phyloP scores from a whole-genome alignment of 345 rosid species.

The Citrus cavaleriei region DNA sequence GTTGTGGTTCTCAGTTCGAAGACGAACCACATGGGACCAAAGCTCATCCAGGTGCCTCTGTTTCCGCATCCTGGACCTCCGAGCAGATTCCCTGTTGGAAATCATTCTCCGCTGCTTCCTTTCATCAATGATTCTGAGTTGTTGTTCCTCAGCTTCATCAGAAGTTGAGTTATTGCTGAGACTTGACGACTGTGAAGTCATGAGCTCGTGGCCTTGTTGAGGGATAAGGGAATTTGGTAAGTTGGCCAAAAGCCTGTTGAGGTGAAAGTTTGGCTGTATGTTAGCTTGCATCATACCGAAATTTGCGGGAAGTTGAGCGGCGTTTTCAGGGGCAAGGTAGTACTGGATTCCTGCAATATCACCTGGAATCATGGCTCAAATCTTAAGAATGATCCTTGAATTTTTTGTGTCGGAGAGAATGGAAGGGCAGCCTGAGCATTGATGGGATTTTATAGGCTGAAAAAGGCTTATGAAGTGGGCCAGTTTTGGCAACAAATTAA shows the following conservation, averaged over 20 bases:
- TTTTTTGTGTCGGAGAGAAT: slow-evolving; percentile 19
- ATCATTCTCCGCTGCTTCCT: slow-evolving; percentile 94
- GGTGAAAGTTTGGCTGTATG: slow-evolving; percentile 43
- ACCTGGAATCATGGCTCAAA: slow-evolving; percentile 43
- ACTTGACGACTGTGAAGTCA: slow-evolving; percentile 32
- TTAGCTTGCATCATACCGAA: slow-evolving; percentile 30
- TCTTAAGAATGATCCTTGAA: slow-evolving; percentile 3
- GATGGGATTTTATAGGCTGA: slow-evolving; percentile 49
- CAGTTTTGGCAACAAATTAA: slow-evolving; percentile 19
- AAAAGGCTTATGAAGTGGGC: slow-evolving; percentile 26
- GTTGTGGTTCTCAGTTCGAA: slow-evolving; percentile 61
- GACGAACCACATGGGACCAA: slow-evolving; percentile 79
- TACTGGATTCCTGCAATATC: slow-evolving; percentile 48
- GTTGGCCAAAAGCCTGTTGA: slow-evolving; percentile 36
- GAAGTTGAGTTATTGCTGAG: slow-evolving; percentile 78
- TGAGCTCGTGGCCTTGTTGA: slow-evolving; percentile 33
- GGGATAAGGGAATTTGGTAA: slow-evolving; percentile 30
- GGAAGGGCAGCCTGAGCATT: slow-evolving; percentile 26
- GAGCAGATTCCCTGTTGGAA: slow-evolving; percentile 93
- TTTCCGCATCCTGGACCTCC: slow-evolving; percentile 94
- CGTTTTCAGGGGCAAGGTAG: slow-evolving; percentile 39
- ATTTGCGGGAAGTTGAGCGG: slow-evolving; percentile 24
- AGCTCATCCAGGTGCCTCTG: slow-evolving; percentile 96
- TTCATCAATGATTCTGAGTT: slow-evolving; percentile 59
- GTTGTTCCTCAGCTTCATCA: slow-evolving; percentile 72